These are phyloP conservation scores for Conringia planisiliqua DNA, from an alignment of 345 rosid species.

Conservation along the genomic window DNA sequence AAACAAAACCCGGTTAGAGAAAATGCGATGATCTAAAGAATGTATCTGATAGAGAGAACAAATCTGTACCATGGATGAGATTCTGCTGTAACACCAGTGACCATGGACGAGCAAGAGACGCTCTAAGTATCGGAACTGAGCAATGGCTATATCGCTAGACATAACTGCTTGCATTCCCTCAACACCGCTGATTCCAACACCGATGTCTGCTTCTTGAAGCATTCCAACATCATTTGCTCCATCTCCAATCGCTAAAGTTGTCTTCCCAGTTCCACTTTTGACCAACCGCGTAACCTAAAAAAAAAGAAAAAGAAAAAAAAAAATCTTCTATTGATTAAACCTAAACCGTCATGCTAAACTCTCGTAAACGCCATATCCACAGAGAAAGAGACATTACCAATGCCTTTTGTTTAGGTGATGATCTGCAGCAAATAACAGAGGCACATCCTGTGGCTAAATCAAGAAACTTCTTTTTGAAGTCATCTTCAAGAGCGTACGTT, in stretches of 20 bases:
- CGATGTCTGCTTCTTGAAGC: constrained; percentile 99
- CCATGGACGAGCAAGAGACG: constrained; percentile 94
- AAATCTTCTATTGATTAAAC: neutral
- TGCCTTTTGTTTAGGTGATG: constrained; percentile 97
- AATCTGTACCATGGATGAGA: constrained; percentile 72
- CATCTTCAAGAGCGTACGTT: constrained; percentile 71
- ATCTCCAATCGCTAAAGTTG: constrained; percentile 92
- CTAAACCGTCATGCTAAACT: neutral
- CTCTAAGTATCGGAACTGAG: constrained; percentile 87
- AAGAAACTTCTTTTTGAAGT: constrained; percentile 65
- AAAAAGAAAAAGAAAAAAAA: neutral
- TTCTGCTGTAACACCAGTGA: constrained; percentile 97
- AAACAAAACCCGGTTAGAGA: neutral
- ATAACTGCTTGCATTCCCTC: constrained; percentile 99
- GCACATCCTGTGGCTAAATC: constrained; percentile 88
- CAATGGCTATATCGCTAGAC: constrained; percentile 93
- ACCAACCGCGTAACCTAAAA: constrained; percentile 90
- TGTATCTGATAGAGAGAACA: neutral
- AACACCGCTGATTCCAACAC: constrained; percentile 92
- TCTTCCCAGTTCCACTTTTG: constrained; percentile 71
- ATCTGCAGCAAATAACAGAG: constrained; percentile 94
- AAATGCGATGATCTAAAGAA: neutral
- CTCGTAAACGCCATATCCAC: neutral
- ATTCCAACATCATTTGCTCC: constrained; percentile 99
- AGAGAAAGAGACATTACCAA: constrained; percentile 45